Conservation (phyloP, 2,329 filamentous ascomycete genomes). For the Corinectria fuckeliana region DNA sequence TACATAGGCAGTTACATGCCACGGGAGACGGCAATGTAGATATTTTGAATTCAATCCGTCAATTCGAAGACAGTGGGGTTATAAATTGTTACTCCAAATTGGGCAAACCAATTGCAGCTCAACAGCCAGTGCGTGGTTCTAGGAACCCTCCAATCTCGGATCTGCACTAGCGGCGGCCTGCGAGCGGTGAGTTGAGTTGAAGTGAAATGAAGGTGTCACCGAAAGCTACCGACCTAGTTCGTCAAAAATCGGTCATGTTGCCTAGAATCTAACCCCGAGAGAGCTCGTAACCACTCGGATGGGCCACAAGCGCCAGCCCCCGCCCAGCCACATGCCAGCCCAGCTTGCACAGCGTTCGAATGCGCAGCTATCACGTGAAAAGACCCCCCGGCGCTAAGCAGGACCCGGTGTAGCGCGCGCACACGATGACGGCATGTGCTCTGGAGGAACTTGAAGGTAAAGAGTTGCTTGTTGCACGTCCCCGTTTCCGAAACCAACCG, state of each 20-base stretch:
- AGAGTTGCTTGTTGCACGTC: slow-evolving; percentile 28
- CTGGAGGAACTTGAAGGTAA: slow-evolving; percentile 34
- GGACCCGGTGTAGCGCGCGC: slow-evolving; percentile 30
- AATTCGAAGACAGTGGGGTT: no score
- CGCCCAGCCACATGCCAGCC: slow-evolving; percentile 8
- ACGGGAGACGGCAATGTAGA: background rate
- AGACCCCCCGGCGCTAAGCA: slow-evolving; percentile 22
- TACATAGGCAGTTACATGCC: background rate
- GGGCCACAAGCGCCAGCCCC: slow-evolving; percentile 6
- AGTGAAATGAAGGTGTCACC: no score
- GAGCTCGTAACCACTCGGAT: slow-evolving; percentile 10
- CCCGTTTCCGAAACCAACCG: slow-evolving; percentile 21
- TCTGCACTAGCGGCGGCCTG: no score
- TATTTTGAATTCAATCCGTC: background rate
- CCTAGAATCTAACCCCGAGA: slow-evolving; percentile 12
- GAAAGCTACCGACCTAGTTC: background rate
- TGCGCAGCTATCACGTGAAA: slow-evolving; percentile 29
- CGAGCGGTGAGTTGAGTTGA: background rate
- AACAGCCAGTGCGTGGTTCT: no score
- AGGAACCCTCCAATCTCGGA: no score
- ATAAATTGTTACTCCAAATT: background rate
- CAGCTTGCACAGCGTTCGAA: background rate
- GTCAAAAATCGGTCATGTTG: background rate
- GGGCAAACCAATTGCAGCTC: background rate
- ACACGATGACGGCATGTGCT: slow-evolving; percentile 39